Evolutionary conservation across 805 yeast species (phyloP).

Genomic region (Kluyveromyces dobzhanskii): DNA sequence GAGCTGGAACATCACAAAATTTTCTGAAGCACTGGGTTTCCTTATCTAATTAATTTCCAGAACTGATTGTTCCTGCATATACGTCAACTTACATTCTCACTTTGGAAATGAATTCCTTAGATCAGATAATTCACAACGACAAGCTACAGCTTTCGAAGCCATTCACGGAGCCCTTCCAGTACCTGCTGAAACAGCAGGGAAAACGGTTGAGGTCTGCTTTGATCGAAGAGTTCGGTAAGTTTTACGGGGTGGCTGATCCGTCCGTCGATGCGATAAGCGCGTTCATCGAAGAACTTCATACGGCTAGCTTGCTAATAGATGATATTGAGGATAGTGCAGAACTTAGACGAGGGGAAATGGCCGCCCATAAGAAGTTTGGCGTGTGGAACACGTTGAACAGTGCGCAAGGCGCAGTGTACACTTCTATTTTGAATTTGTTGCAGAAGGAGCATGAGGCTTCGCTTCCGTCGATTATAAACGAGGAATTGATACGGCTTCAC

Average conservation of each 20-base stretch:
- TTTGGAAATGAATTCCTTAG: constrained; percentile 1
- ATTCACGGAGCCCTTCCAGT: constrained; percentile 37
- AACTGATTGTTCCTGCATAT: too few species aligned
- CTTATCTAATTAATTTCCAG: too few species aligned
- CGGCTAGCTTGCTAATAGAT: constrained; percentile 65
- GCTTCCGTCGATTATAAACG: constrained; percentile 38
- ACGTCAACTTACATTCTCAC: too few species aligned
- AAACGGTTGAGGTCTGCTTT: constrained; percentile 45
- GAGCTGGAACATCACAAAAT: too few species aligned
- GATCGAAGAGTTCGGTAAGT: constrained; percentile 45
- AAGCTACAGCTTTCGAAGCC: not conserved
- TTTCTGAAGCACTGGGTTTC: too few species aligned
- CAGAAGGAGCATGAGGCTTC: constrained; percentile 20
- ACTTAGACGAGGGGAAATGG: constrained; percentile 67
- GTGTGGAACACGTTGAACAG: constrained; percentile 73
- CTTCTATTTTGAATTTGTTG: constrained; percentile 48
- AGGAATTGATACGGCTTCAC: constrained; percentile 75
- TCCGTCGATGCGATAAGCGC: constrained; percentile 34
- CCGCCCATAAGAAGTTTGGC: constrained; percentile 75
- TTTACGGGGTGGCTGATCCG: constrained; percentile 36
- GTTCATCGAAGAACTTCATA: constrained; percentile 53
- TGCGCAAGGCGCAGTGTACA: constrained; percentile 75
- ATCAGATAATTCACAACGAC: not conserved
- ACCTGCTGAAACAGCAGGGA: constrained; percentile 44
- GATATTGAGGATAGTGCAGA: constrained; percentile 79